phyloP scores from a whole-genome alignment of 768 basidiomycete genomes.

The Hypsizygus marmoreus region DNA sequence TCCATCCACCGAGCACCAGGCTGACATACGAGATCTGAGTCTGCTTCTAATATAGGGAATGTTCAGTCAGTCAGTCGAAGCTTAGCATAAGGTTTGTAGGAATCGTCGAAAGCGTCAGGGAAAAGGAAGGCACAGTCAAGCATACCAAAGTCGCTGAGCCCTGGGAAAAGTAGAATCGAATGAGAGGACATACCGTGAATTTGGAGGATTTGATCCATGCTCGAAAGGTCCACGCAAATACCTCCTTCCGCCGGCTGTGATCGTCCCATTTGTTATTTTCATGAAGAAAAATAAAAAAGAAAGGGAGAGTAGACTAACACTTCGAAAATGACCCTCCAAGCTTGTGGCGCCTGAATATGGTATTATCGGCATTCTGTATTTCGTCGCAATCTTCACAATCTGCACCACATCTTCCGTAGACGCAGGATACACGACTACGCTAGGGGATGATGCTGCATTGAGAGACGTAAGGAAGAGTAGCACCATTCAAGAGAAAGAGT shows the following conservation, averaged over 20 bases:
- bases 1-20: conserved; percentile 73
- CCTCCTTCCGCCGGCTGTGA: conserved; percentile 50
- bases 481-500: not conserved
- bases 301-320: conserved; percentile 58
- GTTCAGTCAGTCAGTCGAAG: no score
- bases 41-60: conserved; percentile 46
- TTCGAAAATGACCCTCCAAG: conserved; percentile 75
- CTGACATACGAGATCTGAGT: conserved; percentile 76
- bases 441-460: conserved; percentile 32
- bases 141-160: no score
- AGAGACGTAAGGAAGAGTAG: not conserved
- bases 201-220: conserved; percentile 77
- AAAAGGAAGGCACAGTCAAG: no score
- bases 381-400: conserved; percentile 73
- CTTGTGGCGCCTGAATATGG: conserved; percentile 83
- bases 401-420: conserved; percentile 82
- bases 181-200: conserved; percentile 67
- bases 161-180: no score
- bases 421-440: conserved; percentile 63
- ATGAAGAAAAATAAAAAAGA: not conserved
- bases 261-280: not conserved
- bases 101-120: no score
- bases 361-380: conserved; percentile 75
- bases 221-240: conserved; percentile 78
- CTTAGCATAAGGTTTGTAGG: no score